Conservation (phyloP, 805 yeast species). For the Yarrowia bubula region DNA sequence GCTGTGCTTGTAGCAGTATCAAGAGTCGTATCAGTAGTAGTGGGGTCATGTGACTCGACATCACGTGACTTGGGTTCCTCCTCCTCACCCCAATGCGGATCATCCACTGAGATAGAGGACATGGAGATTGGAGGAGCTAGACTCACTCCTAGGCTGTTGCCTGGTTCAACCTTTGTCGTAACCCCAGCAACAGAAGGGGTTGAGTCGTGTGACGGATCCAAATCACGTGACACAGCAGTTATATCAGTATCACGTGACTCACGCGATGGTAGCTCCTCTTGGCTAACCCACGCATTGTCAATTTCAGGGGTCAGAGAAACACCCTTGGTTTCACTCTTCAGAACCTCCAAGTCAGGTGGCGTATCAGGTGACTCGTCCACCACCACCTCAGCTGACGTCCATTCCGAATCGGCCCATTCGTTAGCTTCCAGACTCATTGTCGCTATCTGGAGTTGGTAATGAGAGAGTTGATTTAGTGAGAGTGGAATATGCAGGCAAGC, state of each 20-base stretch:
- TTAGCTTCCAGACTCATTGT: conserved; percentile 11
- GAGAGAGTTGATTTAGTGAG: no score
- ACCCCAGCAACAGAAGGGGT: no score
- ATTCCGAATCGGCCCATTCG: conserved; percentile 21
- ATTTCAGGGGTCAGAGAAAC: conserved; percentile 17
- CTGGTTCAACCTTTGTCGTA: no score
- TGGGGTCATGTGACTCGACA: no score
- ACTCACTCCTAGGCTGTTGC: not conserved
- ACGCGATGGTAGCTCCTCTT: no score
- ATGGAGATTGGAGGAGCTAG: not conserved
- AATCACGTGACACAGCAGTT: no score
- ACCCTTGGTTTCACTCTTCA: not conserved
- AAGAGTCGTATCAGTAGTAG: no score
- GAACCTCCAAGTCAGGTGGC: not conserved
- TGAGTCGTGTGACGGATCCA: no score
- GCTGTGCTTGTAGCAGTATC: no score
- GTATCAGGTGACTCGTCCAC: not conserved
- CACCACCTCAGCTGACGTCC: not conserved
- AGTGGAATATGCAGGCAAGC: no score
- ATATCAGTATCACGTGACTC: no score
- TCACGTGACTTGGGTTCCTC: not conserved
- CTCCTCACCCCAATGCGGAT: conserved; percentile 11
- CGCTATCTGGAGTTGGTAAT: not conserved
- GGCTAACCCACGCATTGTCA: not conserved
- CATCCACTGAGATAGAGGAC: not conserved